These are phyloP conservation scores for Plicaturopsis crispa DNA, from an alignment of 768 basidiomycete genomes.

Conservation along the genomic window DNA sequence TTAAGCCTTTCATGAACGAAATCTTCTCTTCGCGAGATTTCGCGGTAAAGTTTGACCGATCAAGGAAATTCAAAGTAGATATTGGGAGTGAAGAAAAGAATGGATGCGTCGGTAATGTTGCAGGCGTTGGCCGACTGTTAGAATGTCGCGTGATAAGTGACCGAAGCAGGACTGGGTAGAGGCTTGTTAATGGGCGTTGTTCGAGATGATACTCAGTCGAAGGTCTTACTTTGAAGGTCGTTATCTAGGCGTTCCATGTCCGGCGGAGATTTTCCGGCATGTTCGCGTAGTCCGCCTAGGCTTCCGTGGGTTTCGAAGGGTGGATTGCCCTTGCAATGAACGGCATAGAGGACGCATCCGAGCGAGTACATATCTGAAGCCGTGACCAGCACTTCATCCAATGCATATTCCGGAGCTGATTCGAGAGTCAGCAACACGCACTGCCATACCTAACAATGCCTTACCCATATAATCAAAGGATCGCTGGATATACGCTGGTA, in stretches of 20 bases:
- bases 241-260: conserved; percentile 60
- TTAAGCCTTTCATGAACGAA: conserved; percentile 88
- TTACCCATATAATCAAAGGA: conserved; percentile 93
- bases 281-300: conserved; percentile 61
- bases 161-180: conserved; percentile 58
- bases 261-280: conserved; percentile 53
- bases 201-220: background rate
- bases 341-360: conserved; percentile 85
- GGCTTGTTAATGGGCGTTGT: conserved; percentile 4
- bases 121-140: conserved; percentile 65
- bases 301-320: conserved; percentile 85
- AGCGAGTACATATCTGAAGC: conserved; percentile 92
- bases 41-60: conserved; percentile 90
- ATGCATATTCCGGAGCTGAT: conserved; percentile 86
- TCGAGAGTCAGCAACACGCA: background rate
- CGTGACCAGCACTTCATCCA: conserved; percentile 82
- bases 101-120: conserved; percentile 71
- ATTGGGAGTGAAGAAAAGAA: conserved; percentile 97
- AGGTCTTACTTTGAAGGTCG: conserved; percentile 61
- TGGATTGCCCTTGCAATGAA: conserved; percentile 80
- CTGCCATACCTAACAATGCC: conserved; percentile 12
- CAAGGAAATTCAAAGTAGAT: conserved; percentile 92
- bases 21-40: conserved; percentile 95
- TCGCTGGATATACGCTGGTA: conserved; percentile 78
- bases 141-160: conserved; percentile 78